These are phyloP conservation scores for Ustilago esculenta DNA, from an alignment of 1,284 basidiomycete species.

Conservation along the genomic window DNA sequence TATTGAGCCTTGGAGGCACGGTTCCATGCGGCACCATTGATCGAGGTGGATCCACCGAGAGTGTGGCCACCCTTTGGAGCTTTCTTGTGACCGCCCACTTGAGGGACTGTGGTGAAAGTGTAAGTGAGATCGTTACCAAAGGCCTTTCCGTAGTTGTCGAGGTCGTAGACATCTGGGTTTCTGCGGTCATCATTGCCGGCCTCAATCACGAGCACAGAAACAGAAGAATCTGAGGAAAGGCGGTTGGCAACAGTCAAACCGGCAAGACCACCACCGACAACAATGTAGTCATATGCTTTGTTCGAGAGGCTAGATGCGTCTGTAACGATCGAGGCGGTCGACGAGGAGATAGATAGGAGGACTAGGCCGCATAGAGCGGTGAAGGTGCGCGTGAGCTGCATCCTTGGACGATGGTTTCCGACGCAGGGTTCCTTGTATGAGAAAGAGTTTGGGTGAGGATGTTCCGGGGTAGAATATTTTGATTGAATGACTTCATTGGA, in stretches of 20 bases:
- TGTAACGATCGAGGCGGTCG: constrained; percentile 15
- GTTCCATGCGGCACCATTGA: constrained; percentile 74
- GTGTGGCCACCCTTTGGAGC: constrained; percentile 72
- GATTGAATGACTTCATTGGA: no score
- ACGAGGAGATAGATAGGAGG: constrained; percentile 10
- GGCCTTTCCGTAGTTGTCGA: constrained; percentile 70
- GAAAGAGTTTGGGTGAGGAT: no score
- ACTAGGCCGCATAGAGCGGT: constrained; percentile 9
- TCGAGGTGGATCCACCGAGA: constrained; percentile 73
- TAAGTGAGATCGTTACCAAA: constrained; percentile 71
- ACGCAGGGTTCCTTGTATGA: no score
- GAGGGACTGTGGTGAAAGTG: constrained; percentile 71
- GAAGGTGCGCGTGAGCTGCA: constrained; percentile 30
- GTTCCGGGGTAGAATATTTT: no score
- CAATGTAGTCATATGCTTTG: constrained; percentile 61
- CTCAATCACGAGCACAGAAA: constrained; percentile 63
- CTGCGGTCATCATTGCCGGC: constrained; percentile 57
- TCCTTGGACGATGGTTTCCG: no score
- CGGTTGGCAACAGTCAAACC: constrained; percentile 62
- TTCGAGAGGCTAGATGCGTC: constrained; percentile 11
- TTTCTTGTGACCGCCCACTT: constrained; percentile 64
- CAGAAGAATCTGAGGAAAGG: constrained; percentile 55
- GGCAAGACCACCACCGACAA: constrained; percentile 59
- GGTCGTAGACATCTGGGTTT: constrained; percentile 30
- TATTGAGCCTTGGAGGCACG: constrained; percentile 73